Base-by-base conservation (phyloP, 441 rosid species). In the Melastoma candidum region DNA sequence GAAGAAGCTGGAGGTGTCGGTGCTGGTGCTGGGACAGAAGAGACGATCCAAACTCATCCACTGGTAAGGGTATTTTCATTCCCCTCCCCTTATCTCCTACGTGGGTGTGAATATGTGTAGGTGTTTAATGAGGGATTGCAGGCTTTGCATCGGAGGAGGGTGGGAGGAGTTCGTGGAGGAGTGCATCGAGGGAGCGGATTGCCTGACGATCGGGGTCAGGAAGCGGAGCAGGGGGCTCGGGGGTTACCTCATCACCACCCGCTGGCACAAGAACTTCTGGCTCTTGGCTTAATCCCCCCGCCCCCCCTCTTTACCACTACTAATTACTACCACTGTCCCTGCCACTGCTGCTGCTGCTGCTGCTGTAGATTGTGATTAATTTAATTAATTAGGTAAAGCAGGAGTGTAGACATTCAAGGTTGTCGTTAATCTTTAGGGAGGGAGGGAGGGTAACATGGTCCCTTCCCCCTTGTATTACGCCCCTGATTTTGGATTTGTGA, bases 241-340 rank as follows among this genome's bases (percentile, higher is more conserved):
- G 51, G 94, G 95, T 7, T 92, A 88, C 53, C 77, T 92, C 47
- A 79, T 92, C 58, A 88, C 76, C 86, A 92, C 98, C 48, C 67
- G 84, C 60, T 79, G 90, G 87, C 95, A 79, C 75, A 92, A 84
- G 58, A 80, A 92, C 61, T 92, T 92, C 84, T 92, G 98, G 97
- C 96, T 92, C 43, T 65, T 87, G 66, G 98, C 95, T 57, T 62
- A 29, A 49, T 32, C 22, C 22, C 22, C 22, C 22, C 22, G 1
- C 22, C 22, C 22, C 22, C 22, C 22, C 22, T 17, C 22, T 17
- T 17, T 17, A 17, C 1, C 22, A 17, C 22, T 17, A 17, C 22
- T 17, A 17, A 17, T 17, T 17, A 17, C 22, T 17, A 17, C 22
- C 22, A 17, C 22, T 17, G 22, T 17, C 22, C 22, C 22, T 17